phyloP scores from a whole-genome alignment of 2,329 filamentous ascomycete species.

The Nannizziopsis barbatae region DNA sequence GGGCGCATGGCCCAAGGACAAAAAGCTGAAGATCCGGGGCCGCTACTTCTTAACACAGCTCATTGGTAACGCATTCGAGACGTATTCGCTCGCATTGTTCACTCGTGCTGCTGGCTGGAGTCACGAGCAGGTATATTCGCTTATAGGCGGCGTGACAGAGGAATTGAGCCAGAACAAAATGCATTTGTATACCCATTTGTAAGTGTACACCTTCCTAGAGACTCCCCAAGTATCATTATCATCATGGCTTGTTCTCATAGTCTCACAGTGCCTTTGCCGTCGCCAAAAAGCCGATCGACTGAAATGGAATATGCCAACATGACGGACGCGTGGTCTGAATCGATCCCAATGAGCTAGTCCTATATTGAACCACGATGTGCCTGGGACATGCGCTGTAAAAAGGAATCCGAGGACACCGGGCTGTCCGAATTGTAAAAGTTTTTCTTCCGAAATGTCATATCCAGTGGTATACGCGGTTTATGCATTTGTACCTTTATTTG shows the following conservation, averaged over 20 bases:
- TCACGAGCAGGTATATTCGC: conserved; percentile 17
- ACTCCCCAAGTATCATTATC: not conserved
- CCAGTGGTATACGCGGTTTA: too few species aligned
- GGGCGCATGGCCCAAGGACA: conserved; percentile 17
- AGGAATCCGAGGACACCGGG: too few species aligned
- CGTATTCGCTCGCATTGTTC: conserved; percentile 22
- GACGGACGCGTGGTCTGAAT: not conserved
- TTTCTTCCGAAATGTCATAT: too few species aligned
- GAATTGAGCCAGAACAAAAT: conserved; percentile 23
- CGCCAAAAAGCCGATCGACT: conserved; percentile 1
- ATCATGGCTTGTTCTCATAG: not conserved
- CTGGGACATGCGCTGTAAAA: too few species aligned
- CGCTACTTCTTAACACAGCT: conserved; percentile 21
- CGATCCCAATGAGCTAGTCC: not conserved
- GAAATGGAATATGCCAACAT: not conserved
- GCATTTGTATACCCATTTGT: conserved; percentile 23
- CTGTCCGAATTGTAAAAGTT: too few species aligned
- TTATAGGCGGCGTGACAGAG: conserved; percentile 18
- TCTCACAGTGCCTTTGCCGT: not conserved
- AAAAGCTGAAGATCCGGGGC: conserved; percentile 14
- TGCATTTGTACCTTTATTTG: too few species aligned
- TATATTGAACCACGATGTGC: not conserved
- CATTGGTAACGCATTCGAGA: conserved; percentile 20
- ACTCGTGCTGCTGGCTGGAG: conserved; percentile 21
- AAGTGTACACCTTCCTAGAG: conserved; percentile 4